phyloP scores from a whole-genome alignment of 192 early-diverging fungal species.

The Linnemannia elongata region DNA sequence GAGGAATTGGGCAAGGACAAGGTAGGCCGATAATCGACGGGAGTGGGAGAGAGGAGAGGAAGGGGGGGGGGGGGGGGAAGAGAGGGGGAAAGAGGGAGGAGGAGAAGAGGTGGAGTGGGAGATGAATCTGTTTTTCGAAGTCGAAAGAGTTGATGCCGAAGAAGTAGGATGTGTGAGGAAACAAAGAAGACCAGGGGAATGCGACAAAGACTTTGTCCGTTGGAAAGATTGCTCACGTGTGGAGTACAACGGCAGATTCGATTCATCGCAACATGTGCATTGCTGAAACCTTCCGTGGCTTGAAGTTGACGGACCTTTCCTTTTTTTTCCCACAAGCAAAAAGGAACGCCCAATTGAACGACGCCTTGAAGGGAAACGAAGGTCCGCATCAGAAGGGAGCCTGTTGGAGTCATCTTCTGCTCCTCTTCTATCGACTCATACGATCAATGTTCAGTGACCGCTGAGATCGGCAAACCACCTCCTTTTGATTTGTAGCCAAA shows the following conservation, averaged over 20 bases:
- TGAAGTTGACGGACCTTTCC: no score
- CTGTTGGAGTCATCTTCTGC: not conserved
- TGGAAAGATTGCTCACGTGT: no score
- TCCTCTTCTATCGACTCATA: not conserved
- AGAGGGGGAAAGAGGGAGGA: no score
- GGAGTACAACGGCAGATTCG: no score
- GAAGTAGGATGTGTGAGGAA: not conserved
- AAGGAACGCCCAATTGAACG: not conserved
- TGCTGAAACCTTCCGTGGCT: no score
- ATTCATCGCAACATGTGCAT: no score
- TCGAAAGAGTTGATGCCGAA: not conserved
- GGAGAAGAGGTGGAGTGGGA: not conserved
- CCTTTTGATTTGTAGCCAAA: not conserved
- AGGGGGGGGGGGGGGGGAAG: no score
- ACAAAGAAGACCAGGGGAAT: no score
- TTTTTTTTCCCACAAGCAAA: not conserved
- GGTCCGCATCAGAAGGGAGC: not conserved
- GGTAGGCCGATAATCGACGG: no score
- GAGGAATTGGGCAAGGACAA: not conserved
- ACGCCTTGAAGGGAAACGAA: not conserved
- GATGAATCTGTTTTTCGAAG: not conserved
- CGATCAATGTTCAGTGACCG: not conserved
- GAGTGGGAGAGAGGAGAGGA: no score
- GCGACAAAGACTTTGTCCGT: no score
- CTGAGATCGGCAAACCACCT: not conserved